Evolutionary conservation across 2,329 filamentous ascomycete species (phyloP).

Genomic region (Cercospora beticola): DNA sequence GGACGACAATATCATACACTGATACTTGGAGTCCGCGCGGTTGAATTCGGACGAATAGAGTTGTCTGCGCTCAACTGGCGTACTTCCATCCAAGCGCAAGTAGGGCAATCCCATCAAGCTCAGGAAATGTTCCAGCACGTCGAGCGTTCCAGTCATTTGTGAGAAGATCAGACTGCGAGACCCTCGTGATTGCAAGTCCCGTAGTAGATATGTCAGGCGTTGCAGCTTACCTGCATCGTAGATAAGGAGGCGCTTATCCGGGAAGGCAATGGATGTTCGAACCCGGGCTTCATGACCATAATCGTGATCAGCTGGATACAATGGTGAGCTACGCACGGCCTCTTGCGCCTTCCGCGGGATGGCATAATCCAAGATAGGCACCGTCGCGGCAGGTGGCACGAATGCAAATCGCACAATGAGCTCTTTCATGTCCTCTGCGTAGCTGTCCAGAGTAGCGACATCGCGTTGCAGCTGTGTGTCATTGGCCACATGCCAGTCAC

Average conservation of each 20-base stretch:
- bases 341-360: slow-evolving; percentile 31
- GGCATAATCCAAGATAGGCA: slow-evolving; percentile 44
- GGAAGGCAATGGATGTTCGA: slow-evolving; percentile 91
- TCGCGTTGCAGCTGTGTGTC: slow-evolving; percentile 30
- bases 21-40: slow-evolving; percentile 76
- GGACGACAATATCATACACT: slow-evolving; percentile 93
- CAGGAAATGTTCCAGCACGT: slow-evolving; percentile 95
- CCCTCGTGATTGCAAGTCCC: slow-evolving; percentile 81
- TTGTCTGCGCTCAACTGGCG: slow-evolving; percentile 92
- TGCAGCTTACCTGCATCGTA: slow-evolving; percentile 98
- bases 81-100: slow-evolving; percentile 90
- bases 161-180: slow-evolving; percentile 97
- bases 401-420: slow-evolving; percentile 86
- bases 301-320: slow-evolving; percentile 58
- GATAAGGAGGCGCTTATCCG: slow-evolving; percentile 91
- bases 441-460: slow-evolving; percentile 66
- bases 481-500: slow-evolving; percentile 29
- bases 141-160: slow-evolving; percentile 97
- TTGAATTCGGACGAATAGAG: slow-evolving; percentile 97
- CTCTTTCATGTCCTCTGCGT: slow-evolving; percentile 69
- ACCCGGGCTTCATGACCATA: slow-evolving; percentile 93
- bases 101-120: slow-evolving; percentile 98
- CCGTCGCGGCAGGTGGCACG: slow-evolving; percentile 84
- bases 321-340: slow-evolving; percentile 26
- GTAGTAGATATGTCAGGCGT: slow-evolving; percentile 78